Conservation (phyloP, 148 eudicot genomes). For the Amaranthus cruentus region DNA sequence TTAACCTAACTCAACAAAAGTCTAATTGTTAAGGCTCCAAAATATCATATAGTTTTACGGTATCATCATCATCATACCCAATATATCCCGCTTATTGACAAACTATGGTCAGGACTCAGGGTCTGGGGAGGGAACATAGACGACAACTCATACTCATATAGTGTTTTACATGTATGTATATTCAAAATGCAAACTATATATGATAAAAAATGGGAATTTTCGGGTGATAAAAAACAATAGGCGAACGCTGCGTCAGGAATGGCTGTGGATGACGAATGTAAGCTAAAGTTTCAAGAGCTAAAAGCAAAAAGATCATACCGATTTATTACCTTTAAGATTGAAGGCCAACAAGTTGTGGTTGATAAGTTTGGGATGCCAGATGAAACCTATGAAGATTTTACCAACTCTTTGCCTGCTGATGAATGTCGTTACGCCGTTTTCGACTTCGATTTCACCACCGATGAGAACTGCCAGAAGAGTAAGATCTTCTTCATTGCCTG, state of each 20-base stretch:
- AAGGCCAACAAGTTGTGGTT: conserved; percentile 67
- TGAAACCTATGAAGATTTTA: conserved; percentile 63
- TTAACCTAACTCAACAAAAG: background rate
- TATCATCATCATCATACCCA: background rate
- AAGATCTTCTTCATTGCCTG: conserved; percentile 89
- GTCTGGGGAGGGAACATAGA: no score
- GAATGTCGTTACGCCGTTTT: conserved; percentile 87
- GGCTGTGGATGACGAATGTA: conserved; percentile 76
- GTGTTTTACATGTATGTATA: background rate
- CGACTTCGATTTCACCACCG: conserved; percentile 74
- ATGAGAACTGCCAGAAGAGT: conserved; percentile 86
- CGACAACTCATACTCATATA: background rate
- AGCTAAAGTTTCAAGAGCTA: conserved; percentile 60
- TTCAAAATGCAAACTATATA: background rate
- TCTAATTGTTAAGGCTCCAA: no score
- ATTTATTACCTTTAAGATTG: conserved; percentile 59
- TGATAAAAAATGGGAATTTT: background rate
- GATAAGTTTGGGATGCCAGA: conserved; percentile 66
- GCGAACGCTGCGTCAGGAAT: conserved; percentile 81
- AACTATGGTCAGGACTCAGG: background rate
- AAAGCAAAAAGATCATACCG: conserved; percentile 66
- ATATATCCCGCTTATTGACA: background rate
- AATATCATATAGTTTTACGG: background rate
- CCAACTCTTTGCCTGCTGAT: conserved; percentile 60
- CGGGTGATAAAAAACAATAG: conserved; percentile 19